These are phyloP conservation scores for Lachancea fermentati DNA, from an alignment of 805 yeast species.

Conservation along the genomic window DNA sequence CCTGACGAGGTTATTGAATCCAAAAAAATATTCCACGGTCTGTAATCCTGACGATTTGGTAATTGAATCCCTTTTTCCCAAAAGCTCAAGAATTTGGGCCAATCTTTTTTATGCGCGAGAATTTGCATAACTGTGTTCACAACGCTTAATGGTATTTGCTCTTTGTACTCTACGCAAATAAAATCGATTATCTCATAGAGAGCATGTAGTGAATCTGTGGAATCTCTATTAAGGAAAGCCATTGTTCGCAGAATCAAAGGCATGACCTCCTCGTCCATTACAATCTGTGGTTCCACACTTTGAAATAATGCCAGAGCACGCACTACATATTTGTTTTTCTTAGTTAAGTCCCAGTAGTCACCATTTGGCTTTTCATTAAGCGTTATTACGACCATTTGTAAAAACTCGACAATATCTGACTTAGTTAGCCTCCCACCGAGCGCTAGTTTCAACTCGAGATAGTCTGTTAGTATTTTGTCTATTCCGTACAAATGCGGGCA, in stretches of 20 bases:
- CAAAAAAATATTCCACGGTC: conserved; percentile 26
- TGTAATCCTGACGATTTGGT: conserved; percentile 14
- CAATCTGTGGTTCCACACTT: conserved; percentile 6
- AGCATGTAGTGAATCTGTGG: conserved; percentile 12
- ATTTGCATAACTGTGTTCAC: conserved; percentile 16
- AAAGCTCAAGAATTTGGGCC: conserved; percentile 19
- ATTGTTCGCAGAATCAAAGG: conserved; percentile 17
- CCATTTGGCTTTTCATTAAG: conserved; percentile 6
- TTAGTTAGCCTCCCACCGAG: conserved; percentile 13
- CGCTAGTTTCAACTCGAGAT: conserved; percentile 17
- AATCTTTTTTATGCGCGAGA: conserved; percentile 18
- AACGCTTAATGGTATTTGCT: conserved; percentile 10
- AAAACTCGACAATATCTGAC: conserved; percentile 18
- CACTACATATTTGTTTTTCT: conserved; percentile 3
- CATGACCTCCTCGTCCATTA: conserved; percentile 18
- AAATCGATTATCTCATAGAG: conserved; percentile 20
- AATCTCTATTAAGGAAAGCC: conserved; percentile 11
- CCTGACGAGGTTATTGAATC: conserved; percentile 14
- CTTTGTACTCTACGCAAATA: conserved; percentile 5
- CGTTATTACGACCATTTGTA: conserved; percentile 12
- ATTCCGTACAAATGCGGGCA: conserved; percentile 9
- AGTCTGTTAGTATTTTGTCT: conserved; percentile 15
- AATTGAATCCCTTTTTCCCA: conserved; percentile 20
- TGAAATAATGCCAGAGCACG: conserved; percentile 7
- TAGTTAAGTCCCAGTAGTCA: conserved; percentile 11